These are phyloP conservation scores for Aspergillus sclerotioniger DNA, from an alignment of 495 filamentous ascomycete species.

Conservation along the genomic window DNA sequence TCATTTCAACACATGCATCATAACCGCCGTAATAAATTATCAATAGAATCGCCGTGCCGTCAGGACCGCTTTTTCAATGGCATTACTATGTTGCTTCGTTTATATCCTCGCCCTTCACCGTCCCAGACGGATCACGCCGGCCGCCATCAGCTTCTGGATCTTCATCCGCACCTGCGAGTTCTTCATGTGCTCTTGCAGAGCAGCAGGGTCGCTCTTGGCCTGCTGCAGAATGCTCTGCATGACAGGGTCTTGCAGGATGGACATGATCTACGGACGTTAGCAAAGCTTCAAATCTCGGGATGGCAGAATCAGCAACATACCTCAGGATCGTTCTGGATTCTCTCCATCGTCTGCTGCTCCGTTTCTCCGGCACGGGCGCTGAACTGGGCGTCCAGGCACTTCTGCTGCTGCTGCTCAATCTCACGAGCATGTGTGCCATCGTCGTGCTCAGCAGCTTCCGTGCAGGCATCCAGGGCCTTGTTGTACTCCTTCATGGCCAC, in stretches of 20 bases:
- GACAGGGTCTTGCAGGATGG: conserved; percentile 88
- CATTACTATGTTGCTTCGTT: background rate
- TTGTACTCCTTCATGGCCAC: conserved; percentile 97
- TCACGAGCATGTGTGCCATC: conserved; percentile 76
- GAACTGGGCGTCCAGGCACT: conserved; percentile 90
- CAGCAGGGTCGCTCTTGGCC: conserved; percentile 88
- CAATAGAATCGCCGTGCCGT: background rate
- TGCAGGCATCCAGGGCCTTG: conserved; percentile 85
- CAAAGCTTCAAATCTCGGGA: background rate
- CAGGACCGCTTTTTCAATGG: background rate
- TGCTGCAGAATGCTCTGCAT: conserved; percentile 98
- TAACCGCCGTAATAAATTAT: background rate
- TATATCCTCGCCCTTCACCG: conserved; percentile 31
- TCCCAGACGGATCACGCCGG: conserved; percentile 86
- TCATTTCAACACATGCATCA: background rate
- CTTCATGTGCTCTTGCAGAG: conserved; percentile 94
- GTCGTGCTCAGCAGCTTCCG: conserved; percentile 76
- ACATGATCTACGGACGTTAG: conserved; percentile 67
- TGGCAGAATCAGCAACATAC: conserved; percentile 48
- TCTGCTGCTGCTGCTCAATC: conserved; percentile 92
- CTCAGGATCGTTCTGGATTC: conserved; percentile 90
- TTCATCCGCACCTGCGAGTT: conserved; percentile 79
- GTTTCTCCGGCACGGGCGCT: conserved; percentile 87
- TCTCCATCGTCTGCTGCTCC: conserved; percentile 91
- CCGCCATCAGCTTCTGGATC: conserved; percentile 88